These are phyloP conservation scores for Omphalea diandra DNA, from an alignment of 441 rosid species.

Conservation along the genomic window DNA sequence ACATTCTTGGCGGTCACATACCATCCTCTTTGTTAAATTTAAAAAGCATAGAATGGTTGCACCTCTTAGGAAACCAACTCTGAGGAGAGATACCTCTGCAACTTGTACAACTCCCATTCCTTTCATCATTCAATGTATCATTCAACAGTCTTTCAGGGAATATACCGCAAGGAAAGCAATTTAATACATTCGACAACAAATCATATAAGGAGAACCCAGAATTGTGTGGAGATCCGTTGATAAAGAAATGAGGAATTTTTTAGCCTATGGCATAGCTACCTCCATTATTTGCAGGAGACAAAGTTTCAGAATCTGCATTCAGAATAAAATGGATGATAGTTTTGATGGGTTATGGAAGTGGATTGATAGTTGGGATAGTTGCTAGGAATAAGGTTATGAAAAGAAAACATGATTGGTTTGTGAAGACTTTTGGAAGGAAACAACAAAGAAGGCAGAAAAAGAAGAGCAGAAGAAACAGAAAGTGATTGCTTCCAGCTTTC, in stretches of 20 bases:
- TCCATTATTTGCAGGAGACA: too few relatives aligned
- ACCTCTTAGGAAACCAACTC: conserved; percentile 35
- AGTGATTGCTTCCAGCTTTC: too few relatives aligned
- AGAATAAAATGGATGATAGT: too few relatives aligned
- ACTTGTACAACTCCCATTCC: conserved; percentile 24
- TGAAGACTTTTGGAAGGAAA: too few relatives aligned
- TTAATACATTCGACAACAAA: background rate
- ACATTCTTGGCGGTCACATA: conserved; percentile 22
- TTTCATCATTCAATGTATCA: conserved; percentile 20
- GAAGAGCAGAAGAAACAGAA: too few relatives aligned
- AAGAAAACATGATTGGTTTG: too few relatives aligned
- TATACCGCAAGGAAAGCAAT: conserved; percentile 35
- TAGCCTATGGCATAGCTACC: too few relatives aligned
- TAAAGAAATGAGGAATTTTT: background rate
- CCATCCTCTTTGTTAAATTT: conserved; percentile 26
- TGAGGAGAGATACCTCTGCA: conserved; percentile 33
- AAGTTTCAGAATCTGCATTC: too few relatives aligned
- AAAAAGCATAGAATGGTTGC: conserved; percentile 23
- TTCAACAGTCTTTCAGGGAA: conserved; percentile 29
- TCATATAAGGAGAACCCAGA: background rate
- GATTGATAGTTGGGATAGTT: too few relatives aligned
- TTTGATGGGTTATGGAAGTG: too few relatives aligned
- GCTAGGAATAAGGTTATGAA: too few relatives aligned
- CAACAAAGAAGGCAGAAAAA: too few relatives aligned
- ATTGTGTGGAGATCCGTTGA: conserved; percentile 5